Base-by-base conservation (phyloP, 1,284 basidiomycete genomes). In the Mycosarcoma mackinlayi region DNA sequence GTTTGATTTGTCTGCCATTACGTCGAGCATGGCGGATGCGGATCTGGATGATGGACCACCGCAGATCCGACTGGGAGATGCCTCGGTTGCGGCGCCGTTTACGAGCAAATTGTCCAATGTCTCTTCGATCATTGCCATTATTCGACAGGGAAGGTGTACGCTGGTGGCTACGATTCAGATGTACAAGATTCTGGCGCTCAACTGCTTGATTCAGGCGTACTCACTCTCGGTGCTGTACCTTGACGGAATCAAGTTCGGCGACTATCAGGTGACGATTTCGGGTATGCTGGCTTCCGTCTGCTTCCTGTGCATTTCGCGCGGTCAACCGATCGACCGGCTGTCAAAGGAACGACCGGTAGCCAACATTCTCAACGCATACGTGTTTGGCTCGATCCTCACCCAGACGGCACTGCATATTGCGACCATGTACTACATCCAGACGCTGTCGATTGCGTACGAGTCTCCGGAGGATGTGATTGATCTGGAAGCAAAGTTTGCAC, bases 101-200 rank as follows among this genome's bases (percentile, higher is more conserved):
- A 82, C 80, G 16, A 75, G 71, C 37, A 82, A 82, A 52, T 51
- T 82, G 18, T 59, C 67, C 33, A 73, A 78, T 34, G 78, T 82
- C 14, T 57, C 55, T 24, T 53, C 73, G 46, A 63, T 81, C 25
- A 54, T 72, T 16, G 64, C 78, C 27, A 80, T 82, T 44, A 78
- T 82, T 46, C 69, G 79, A 10, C 80, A 82, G 47, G 80, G 80
- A n/a, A 49, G 80, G 11, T 81, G 75, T 35, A 81, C 79, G 45
- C 62, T 82, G 25, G 80, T 82, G 8, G 77, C 80, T 6, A 80
- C 77, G 37, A 77, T 80, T 39, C 80, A 82, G 65, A 81, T 80
- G 80, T 80, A 82, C 74, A 82, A 82, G 73, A 82, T 81, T 37
- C 65, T 82, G 6, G 80, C 80, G 41, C 69, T 81, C 40, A 81